Base-by-base conservation (phyloP, 106 monocot genomes). In the Dendrobium officinale region DNA sequence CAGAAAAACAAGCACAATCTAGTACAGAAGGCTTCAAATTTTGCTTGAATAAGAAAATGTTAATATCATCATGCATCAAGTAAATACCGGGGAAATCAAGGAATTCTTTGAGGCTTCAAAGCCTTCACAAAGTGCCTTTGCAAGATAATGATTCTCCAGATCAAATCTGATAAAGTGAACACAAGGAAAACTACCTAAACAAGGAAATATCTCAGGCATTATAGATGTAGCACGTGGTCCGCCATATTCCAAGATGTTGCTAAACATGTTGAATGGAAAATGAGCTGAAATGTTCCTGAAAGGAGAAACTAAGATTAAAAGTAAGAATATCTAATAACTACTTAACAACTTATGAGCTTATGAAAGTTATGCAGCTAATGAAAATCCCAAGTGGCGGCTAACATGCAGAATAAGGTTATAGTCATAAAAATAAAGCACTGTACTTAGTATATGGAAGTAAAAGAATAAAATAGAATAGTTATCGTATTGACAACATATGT, bases 161-260 rank as follows among this genome's bases (percentile, higher is more conserved):
- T 80, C 79, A 18, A 86, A 73, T 79, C 81, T 81, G 26, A 93
- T 73, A 80, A 93, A 93, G 81, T 85, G 88, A 67, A 93, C 22
- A 75, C 29, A 78, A 82, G 87, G 85, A 47, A 87, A 84, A 72
- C 17, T 67, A 72, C 73, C 48, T 67, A 77, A 75, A 42, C 81
- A 83, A 1, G 86, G 61, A 77, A 56, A 82, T 9, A 89, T 58
- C 55, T 84, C 79, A 58, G 84, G 86, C 48, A 93, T 79, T 83
- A 18, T 89, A 78, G 93, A 84, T 80, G 86, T 84, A 82, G 72
- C 16, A 77, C 58, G 73, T 78, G 89, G 79, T 49, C 89, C 93
- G 77, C 93, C 93, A 82, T 89, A 93, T 81, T 93, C 93, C 86
- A 93, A 59, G 45, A 93, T 87, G 75, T 86, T 84, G 79, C 43